phyloP scores from a whole-genome alignment of 768 basidiomycete species.

The Phaeotremella skinneri region DNA sequence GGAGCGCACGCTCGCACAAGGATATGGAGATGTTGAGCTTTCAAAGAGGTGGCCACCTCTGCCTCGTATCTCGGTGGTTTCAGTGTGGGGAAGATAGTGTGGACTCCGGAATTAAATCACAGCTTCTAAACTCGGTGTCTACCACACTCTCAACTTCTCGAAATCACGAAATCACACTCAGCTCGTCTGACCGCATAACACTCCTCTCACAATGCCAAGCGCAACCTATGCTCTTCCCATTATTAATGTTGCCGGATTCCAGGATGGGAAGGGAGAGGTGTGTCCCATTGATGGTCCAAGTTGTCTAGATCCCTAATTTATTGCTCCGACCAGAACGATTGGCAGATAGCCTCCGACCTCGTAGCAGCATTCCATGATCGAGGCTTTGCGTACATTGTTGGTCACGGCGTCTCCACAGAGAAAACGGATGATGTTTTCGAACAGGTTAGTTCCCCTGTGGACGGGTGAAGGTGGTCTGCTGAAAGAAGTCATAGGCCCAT shows the following conservation, averaged over 20 bases:
- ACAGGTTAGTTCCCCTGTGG: conserved; percentile 12
- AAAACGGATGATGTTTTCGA: conserved; percentile 15
- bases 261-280: neutral
- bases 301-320: neutral
- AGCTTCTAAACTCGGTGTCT: too few relatives aligned
- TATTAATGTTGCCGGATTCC: neutral
- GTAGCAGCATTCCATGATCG: conserved; percentile 20
- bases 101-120: too few relatives aligned
- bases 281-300: neutral
- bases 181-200: neutral
- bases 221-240: conserved; percentile 4
- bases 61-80: too few relatives aligned
- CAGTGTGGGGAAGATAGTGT: too few relatives aligned
- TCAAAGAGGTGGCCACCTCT: too few relatives aligned
- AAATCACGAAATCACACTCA: too few relatives aligned
- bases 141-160: too few relatives aligned
- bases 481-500: conserved; percentile 11
- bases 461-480: too few relatives aligned
- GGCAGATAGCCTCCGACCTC: conserved; percentile 5
- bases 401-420: conserved; percentile 8
- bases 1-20: too few relatives aligned
- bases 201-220: neutral
- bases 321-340: neutral
- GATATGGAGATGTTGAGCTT: too few relatives aligned
- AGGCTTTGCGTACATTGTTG: conserved; percentile 21